A percentile compares a stretch with the other conserved stretches of the same genome.
Evolutionary conservation across 2,329 filamentous ascomycete species (phyloP).

Genomic region (Arachnomyces sp.): DNA sequence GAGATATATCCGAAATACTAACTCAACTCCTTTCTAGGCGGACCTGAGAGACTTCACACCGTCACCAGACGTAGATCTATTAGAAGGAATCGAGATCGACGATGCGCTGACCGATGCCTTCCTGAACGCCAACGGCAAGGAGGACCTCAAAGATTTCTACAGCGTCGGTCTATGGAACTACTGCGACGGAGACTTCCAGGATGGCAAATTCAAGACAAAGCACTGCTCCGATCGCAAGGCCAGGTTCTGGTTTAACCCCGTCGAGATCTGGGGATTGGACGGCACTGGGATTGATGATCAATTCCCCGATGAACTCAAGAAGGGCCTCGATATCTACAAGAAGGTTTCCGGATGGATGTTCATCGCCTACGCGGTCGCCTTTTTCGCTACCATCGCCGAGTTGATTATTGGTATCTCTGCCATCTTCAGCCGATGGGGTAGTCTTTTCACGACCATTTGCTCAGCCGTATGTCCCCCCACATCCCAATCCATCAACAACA

Average conservation of each 20-base stretch:
- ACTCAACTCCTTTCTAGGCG: constrained; percentile 43
- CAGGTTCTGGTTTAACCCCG: constrained; percentile 66
- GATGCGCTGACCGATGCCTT: constrained; percentile 30
- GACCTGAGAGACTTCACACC: constrained; percentile 55
- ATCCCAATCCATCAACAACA: constrained; percentile 7
- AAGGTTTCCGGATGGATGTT: constrained; percentile 74
- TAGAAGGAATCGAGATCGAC: constrained; percentile 23
- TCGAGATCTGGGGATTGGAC: constrained; percentile 59
- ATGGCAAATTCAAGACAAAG: constrained; percentile 42
- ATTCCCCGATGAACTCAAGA: constrained; percentile 58
- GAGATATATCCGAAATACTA: no score
- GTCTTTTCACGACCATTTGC: constrained; percentile 72
- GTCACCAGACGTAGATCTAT: constrained; percentile 26
- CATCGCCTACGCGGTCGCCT: constrained; percentile 67
- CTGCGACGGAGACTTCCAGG: constrained; percentile 56
- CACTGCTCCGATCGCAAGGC: constrained; percentile 63
- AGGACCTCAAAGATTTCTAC: constrained; percentile 67
- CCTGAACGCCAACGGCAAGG: constrained; percentile 25
- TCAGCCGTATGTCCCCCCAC: constrained; percentile 52
- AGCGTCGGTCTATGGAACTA: constrained; percentile 79
- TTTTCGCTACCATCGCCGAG: constrained; percentile 60
- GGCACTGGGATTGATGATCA: constrained; percentile 48
- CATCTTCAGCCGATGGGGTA: constrained; percentile 72
- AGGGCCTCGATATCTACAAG: constrained; percentile 64
- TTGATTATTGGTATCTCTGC: constrained; percentile 73